phyloP scores from a whole-genome alignment of 2,329 filamentous ascomycete genomes.

The Didymella pinodella region DNA sequence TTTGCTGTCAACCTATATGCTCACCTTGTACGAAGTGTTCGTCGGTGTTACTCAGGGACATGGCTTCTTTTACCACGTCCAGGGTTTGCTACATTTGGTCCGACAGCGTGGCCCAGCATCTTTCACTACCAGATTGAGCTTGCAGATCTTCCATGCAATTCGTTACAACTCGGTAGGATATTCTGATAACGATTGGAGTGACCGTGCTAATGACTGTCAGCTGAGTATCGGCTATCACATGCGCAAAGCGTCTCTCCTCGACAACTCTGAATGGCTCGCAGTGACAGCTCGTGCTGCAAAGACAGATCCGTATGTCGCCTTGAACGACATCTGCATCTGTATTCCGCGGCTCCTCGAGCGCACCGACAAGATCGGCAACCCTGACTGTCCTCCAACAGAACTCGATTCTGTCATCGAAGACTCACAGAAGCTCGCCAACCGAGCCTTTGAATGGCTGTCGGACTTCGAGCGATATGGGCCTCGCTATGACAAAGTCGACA shows the following conservation, averaged over 20 bases:
- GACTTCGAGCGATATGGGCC: conserved; percentile 43
- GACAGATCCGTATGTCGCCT: conserved; percentile 44
- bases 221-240: conserved; percentile 47
- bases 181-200: not conserved
- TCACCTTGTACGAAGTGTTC: conserved; percentile 49
- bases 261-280: conserved; percentile 44
- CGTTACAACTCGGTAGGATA: conserved; percentile 44
- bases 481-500: conserved; percentile 37
- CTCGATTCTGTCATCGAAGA: conserved; percentile 39
- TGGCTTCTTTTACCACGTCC: conserved; percentile 50
- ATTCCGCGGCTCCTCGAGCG: conserved; percentile 48
- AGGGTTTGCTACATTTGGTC: conserved; percentile 45
- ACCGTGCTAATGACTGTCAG: conserved; percentile 28
- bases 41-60: conserved; percentile 45
- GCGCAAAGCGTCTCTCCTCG: conserved; percentile 48
- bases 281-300: conserved; percentile 43
- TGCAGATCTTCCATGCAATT: conserved; percentile 48
- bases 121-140: conserved; percentile 39
- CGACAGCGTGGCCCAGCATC: conserved; percentile 45
- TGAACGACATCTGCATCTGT: conserved; percentile 45
- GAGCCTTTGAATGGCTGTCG: conserved; percentile 42
- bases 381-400: conserved; percentile 11
- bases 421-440: conserved; percentile 35
- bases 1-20: conserved; percentile 46
- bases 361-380: conserved; percentile 28